phyloP scores from a whole-genome alignment of 1,284 basidiomycete species.

The Ganoderma resinaceum region DNA sequence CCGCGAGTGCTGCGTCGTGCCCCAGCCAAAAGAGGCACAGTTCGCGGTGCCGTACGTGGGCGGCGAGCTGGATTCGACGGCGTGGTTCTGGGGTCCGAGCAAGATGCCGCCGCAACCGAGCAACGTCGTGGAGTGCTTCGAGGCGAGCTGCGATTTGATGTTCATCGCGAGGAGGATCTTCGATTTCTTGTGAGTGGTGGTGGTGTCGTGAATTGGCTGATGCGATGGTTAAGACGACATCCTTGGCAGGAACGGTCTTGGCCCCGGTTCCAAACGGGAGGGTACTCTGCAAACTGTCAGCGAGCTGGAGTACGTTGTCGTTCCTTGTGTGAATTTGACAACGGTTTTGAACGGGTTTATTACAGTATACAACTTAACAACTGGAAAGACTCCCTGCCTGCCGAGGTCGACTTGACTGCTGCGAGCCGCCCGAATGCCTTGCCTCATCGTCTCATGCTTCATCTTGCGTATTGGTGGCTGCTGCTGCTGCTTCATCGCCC shows the following conservation, averaged over 20 bases:
- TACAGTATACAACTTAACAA: slow-evolving; percentile 62
- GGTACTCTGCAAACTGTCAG: slow-evolving; percentile 55
- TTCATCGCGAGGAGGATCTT: slow-evolving; percentile 62
- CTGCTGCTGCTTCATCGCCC: slow-evolving; percentile 71
- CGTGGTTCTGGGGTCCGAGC: slow-evolving; percentile 50
- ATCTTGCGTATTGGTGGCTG: slow-evolving; percentile 69
- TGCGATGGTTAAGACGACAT: neutral
- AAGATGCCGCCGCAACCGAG: slow-evolving; percentile 53
- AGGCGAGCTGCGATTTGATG: slow-evolving; percentile 59
- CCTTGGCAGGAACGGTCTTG: slow-evolving; percentile 49
- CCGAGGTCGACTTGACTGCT: slow-evolving; percentile 60
- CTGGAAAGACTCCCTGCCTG: slow-evolving; percentile 63
- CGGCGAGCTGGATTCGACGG: slow-evolving; percentile 50
- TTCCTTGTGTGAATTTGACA: neutral
- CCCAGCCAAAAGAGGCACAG: slow-evolving; percentile 43
- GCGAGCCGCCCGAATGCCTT: slow-evolving; percentile 56
- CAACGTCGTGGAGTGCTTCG: slow-evolving; percentile 58
- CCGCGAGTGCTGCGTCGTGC: slow-evolving; percentile 57
- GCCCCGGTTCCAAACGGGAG: slow-evolving; percentile 45
- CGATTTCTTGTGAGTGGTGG: slow-evolving; percentile 60
- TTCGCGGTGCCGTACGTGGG: slow-evolving; percentile 56
- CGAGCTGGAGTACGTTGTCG: slow-evolving; percentile 54
- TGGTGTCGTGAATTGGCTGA: neutral
- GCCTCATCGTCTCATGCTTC: slow-evolving; percentile 69
- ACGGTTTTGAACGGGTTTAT: slow-evolving; percentile 6